These are phyloP conservation scores for Colletotrichum sp. DNA, from an alignment of 2,329 filamentous ascomycete genomes.

Conservation along the genomic window DNA sequence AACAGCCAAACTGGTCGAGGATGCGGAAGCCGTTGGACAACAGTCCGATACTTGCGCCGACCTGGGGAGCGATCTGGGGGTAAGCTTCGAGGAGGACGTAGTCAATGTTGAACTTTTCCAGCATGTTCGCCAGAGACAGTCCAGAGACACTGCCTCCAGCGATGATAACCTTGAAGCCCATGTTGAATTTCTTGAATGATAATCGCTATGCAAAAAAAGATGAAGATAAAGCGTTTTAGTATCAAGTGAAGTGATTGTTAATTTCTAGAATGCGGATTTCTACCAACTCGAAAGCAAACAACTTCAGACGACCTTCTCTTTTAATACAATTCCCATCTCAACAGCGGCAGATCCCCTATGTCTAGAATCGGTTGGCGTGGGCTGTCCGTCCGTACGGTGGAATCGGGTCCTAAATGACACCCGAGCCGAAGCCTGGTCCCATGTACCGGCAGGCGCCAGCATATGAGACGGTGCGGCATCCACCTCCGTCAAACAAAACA, in stretches of 20 bases:
- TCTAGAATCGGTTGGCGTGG: not conserved
- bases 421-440: not conserved
- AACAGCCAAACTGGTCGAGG: slow-evolving; percentile 50
- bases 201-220: not conserved
- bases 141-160: slow-evolving; percentile 55
- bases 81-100: slow-evolving; percentile 53
- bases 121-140: slow-evolving; percentile 34
- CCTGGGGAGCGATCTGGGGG: slow-evolving; percentile 43
- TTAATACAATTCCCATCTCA: not conserved
- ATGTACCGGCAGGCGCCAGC: not conserved
- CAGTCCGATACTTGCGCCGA: slow-evolving; percentile 53
- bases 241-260: not conserved
- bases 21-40: slow-evolving; percentile 46
- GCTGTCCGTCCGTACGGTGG: not conserved
- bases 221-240: accelerated
- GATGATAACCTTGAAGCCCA: slow-evolving; percentile 46
- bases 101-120: slow-evolving; percentile 50
- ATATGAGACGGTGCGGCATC: not conserved
- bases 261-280: not conserved
- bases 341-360: not conserved
- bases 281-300: not conserved
- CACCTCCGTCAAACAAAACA: not conserved
- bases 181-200: not conserved
- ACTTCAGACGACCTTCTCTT: not conserved
- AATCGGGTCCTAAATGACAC: not conserved